Base-by-base conservation (phyloP, 2,329 filamentous ascomycete genomes). In the Fusarium poae region DNA sequence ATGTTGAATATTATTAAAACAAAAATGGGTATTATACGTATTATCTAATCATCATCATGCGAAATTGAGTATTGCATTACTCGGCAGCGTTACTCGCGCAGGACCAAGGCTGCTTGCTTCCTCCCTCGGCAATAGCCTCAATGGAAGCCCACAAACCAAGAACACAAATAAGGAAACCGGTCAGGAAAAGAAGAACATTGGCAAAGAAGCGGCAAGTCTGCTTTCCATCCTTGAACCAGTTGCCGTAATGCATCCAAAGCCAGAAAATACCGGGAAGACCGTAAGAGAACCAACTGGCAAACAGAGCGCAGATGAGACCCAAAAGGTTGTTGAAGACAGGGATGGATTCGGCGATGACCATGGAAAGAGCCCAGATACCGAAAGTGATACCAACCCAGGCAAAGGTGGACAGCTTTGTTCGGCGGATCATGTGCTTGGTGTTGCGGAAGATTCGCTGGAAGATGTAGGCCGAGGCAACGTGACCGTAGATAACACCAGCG, bases 401-500 rank as follows among this genome's bases (percentile, higher is more conserved):
- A 7, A 83, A 74, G 66, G 84, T 84, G 7, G 86, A 85, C 2
- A 83, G 61, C 62, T 79, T 80, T 46, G 83, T 87, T 45, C 82
- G 81, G 68, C 83, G 82, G 56, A 82, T 80, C 77, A 87, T 80
- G 70, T 85, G 84, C 71, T 86, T 83, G 10, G 86, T 89, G 62
- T 86, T 84, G 21, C 83, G 80, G 80, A 91, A 91, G 10, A 89
- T 75, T 30, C 90, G 86, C 5, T 87, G 79, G 72, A 91, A 92
- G 60, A 91, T 81, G 71, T 90, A 90, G 73, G 91, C 91, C 56
- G 83, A 83, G 3, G 88, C 88, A 3, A 92, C 86, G 62, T 90
- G 87, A 15, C 86, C 89, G 74, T 91, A 89, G 66, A 93, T 90
- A 9, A 92, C 89, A 54, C 90, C 91, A 0, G 90, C 88, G 50